Evolutionary conservation across 1,284 basidiomycete species (phyloP).

Genomic region (Trichosporon ovoides): DNA sequence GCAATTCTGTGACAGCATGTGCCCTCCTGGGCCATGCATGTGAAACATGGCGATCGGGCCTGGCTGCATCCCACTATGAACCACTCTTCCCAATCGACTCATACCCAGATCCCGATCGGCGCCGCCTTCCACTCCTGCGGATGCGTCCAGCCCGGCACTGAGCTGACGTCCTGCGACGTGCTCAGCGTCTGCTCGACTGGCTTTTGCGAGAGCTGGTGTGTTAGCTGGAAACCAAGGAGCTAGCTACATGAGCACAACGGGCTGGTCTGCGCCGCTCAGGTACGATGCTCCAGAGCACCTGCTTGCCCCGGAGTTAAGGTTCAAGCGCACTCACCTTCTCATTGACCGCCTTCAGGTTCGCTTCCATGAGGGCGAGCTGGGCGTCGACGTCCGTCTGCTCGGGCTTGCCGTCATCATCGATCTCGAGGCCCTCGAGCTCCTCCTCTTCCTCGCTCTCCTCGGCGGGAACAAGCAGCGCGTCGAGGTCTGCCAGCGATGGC

Average conservation of each 20-base stretch:
- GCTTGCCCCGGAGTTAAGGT: neutral
- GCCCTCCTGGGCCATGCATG: too few species aligned
- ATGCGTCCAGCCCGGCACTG: slow-evolving; percentile 10
- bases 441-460: slow-evolving; percentile 6
- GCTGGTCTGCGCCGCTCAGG: too few species aligned
- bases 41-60: neutral
- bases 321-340: slow-evolving; percentile 6
- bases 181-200: neutral
- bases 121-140: slow-evolving; percentile 14
- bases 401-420: slow-evolving; percentile 7
- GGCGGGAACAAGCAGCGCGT: slow-evolving; percentile 5
- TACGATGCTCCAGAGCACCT: neutral
- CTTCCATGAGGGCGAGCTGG: slow-evolving; percentile 15
- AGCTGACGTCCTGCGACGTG: neutral
- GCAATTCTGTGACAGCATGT: neutral
- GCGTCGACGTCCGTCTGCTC: slow-evolving; percentile 11
- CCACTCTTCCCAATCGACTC: too few species aligned
- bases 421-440: slow-evolving; percentile 18
- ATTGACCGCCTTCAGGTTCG: slow-evolving; percentile 13
- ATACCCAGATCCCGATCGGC: slow-evolving; percentile 21
- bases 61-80: neutral
- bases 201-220: neutral
- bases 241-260: too few species aligned
- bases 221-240: neutral
- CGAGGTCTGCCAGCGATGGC: slow-evolving; percentile 3